Evolutionary conservation across 2,329 filamentous ascomycete species (phyloP), one percentile per base, ranked within the genome.

Genomic region (Hawksworthiomyces lignivorus): DNA sequence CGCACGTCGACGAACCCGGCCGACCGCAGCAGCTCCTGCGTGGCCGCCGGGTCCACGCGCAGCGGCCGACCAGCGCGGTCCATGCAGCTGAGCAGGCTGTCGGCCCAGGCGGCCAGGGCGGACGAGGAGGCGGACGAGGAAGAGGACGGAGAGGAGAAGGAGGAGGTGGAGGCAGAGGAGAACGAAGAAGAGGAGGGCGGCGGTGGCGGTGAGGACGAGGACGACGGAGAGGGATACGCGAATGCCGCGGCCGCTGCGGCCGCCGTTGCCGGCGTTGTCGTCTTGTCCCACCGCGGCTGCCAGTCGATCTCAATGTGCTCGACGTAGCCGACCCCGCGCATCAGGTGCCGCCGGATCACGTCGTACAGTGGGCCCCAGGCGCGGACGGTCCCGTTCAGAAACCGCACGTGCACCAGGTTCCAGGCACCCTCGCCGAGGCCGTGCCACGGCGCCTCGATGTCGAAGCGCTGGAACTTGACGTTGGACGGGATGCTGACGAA

Each of bases 291-390:
- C 84, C 77, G 77, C 15, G 87, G 87, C 36, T 75, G 69, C 61
- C 85, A 85, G 61, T 97, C 87, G 41, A 97, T 83, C 59, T 97
- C 90, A 36, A 94, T 77, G 52, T 94, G 87, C 62, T 97, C 89
- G 42, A 96, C 72, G 56, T 73, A 75, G 41, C 89, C 90, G 30
- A 68, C 72, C 2, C 82, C 81, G 2, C 87, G 87, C 52, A 79
- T 80, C 20, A 96, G 70, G 56, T 94, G 85, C 40, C 83, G 87
- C 49, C 14, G 18, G 21, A 82, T 68, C 52, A 84, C 84, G 48
- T 68, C 64, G 60, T 95, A 96, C 32, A 92, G 65, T 34, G 73
- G 70, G 4, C 73, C 69, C 88, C 87, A 96, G 55, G 79, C 80
- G 18, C 72, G 69, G 38, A 96, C 82, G 57, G 82, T 84, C 10